Conservation (phyloP, 179 eudicot genomes). For the Nepenthes alata region DNA sequence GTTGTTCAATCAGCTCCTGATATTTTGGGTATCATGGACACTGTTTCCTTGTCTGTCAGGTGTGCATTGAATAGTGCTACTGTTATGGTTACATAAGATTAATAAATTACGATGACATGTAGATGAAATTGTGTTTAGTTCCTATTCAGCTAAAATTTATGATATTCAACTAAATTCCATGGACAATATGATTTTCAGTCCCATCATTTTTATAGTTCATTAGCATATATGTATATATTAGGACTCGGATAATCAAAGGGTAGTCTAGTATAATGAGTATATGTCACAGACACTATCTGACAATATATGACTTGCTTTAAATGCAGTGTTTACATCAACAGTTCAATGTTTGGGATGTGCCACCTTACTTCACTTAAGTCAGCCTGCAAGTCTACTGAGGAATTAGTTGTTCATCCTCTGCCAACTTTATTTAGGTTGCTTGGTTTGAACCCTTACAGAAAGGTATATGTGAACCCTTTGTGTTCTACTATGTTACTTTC, state of each 20-base stretch:
- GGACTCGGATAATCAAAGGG: slow-evolving; percentile 34
- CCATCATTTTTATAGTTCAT: too few species aligned
- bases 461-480: slow-evolving; percentile 29
- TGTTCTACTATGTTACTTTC: slow-evolving; percentile 1
- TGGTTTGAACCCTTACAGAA: slow-evolving; percentile 60
- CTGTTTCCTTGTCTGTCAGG: slow-evolving; percentile 67
- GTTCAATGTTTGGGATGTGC: slow-evolving; percentile 7
- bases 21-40: slow-evolving; percentile 71
- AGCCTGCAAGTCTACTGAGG: slow-evolving; percentile 40
- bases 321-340: slow-evolving; percentile 3
- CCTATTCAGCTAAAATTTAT: too few species aligned
- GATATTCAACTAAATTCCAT: too few species aligned
- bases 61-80: slow-evolving; percentile 10
- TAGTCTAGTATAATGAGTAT: slow-evolving; percentile 8
- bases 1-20: slow-evolving; percentile 75
- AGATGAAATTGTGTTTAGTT: too few species aligned
- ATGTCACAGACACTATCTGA: too few species aligned
- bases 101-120: too few species aligned
- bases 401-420: slow-evolving; percentile 65
- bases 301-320: too few species aligned
- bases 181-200: too few species aligned
- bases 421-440: slow-evolving; percentile 71
- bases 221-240: too few species aligned
- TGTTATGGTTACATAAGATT: too few species aligned
- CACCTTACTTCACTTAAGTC: slow-evolving; percentile 62